Evolutionary conservation across 352 stramenopile species (phyloP), one percentile per base, ranked within the genome.

Genomic region (Blastocystis sp.): DNA sequence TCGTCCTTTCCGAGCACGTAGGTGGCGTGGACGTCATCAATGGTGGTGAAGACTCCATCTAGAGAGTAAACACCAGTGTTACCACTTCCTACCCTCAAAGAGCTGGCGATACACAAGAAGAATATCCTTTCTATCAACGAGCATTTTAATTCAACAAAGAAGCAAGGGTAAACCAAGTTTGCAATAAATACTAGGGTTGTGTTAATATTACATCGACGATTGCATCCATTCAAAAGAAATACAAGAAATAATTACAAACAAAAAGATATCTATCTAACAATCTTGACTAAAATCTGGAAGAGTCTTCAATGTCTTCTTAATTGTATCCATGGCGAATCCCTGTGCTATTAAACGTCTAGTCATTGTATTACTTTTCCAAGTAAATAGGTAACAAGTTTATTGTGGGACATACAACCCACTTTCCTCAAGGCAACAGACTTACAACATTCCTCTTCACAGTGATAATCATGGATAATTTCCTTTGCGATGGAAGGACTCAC

Each of bases 1-100:
- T 94, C 93, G 87, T 92, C 66, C 87, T 90, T 90, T 49, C 74
- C 74, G 14, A 86, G 12, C 9, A 78, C 66, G 66, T 78, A 78
- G 66, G 66, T 56, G 12, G 29, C 39, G 46, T 78, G 66, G 37
- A 78, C 66, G 46, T 78, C 66, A 57, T 78, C 66, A 6, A 58
- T 27, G 12, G 39, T 57, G 32, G 39, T 57, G 66, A 78, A 78
- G 32, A 80, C 69, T 63, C 69, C 69, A 39, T 80, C 69, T 80
- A 63, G 12, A 61, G 11, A 19, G 35, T 63, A 51, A 63, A 65
- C 27, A 5, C 11, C 29, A 80, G 59, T 42, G 11, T 14, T n/a
- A 9, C 39, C 24, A n/a, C 24, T 63, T 63, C 69, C 14, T 61
- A 80, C 69, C 69, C 69, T 80, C 69, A 80, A 80, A 80, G 69